These are phyloP conservation scores for Histomonas meleagridis DNA, from an alignment of 208 protist genomes.

Conservation along the genomic window DNA sequence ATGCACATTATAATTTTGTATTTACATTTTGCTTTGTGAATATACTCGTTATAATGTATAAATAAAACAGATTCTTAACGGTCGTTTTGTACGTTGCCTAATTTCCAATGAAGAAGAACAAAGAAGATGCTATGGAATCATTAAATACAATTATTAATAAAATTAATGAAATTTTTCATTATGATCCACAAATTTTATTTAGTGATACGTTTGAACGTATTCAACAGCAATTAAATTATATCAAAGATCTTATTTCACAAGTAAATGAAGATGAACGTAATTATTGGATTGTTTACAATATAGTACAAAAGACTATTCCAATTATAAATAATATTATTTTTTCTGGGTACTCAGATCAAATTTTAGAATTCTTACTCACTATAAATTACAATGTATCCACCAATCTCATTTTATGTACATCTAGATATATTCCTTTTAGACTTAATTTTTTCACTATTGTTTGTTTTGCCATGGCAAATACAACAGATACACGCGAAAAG, in stretches of 20 bases:
- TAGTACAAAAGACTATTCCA: background rate
- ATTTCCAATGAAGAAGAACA: too few relatives aligned
- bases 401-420: background rate
- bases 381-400: background rate
- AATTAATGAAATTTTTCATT: background rate
- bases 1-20: too few relatives aligned
- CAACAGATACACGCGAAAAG: background rate
- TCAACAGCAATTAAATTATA: background rate
- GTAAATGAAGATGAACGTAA: background rate
- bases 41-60: too few relatives aligned
- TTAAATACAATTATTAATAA: background rate
- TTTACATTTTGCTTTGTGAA: too few relatives aligned
- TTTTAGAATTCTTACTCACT: background rate
- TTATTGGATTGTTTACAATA: conserved; percentile 35
- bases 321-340: background rate
- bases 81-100: too few relatives aligned
- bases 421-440: conserved; percentile 13
- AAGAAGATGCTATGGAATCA: too few relatives aligned
- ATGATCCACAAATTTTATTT: background rate
- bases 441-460: background rate
- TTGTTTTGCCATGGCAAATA: conserved; percentile 27
- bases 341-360: conserved; percentile 25
- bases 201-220: conserved; percentile 12
- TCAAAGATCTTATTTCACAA: background rate
- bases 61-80: too few relatives aligned